A percentile compares a stretch with the other conserved stretches of the same genome.
Evolutionary conservation across 1,284 basidiomycete species (phyloP).

Genomic region (Fomitopsis palustris): DNA sequence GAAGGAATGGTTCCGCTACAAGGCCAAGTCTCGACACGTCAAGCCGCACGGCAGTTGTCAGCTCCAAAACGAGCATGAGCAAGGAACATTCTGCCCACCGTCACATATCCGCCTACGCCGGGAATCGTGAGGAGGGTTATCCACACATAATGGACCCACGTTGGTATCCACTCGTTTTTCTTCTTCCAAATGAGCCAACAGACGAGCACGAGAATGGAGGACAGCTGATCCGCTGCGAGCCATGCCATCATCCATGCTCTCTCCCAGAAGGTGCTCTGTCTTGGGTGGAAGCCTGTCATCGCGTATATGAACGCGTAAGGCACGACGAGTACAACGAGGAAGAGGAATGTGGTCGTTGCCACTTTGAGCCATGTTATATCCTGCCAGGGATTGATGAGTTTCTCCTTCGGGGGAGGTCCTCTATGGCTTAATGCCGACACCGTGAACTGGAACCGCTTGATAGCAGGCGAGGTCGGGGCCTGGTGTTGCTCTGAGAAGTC

Average conservation of each 20-base stretch:
- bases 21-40: too few species aligned
- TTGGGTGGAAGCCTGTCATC: background rate
- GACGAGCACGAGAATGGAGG: background rate
- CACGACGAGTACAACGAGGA: background rate
- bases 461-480: too few species aligned
- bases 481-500: too few species aligned
- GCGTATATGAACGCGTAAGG: background rate
- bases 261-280: constrained; percentile 1
- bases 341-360: background rate
- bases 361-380: background rate
- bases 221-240: background rate
- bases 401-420: background rate
- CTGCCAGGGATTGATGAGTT: background rate
- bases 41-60: too few species aligned
- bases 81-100: constrained; percentile 1
- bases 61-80: too few species aligned
- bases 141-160: background rate
- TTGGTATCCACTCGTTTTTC: background rate
- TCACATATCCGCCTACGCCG: constrained; percentile 2
- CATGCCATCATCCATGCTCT: constrained; percentile 6
- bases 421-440: background rate
- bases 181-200: background rate
- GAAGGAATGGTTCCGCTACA: too few species aligned
- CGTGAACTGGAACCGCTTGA: background rate
- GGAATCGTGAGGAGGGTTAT: background rate